A percentile compares a stretch with the other conserved stretches of the same genome.
Evolutionary conservation across 257 asterid species (phyloP).

Genomic region (Solanum piurae): DNA sequence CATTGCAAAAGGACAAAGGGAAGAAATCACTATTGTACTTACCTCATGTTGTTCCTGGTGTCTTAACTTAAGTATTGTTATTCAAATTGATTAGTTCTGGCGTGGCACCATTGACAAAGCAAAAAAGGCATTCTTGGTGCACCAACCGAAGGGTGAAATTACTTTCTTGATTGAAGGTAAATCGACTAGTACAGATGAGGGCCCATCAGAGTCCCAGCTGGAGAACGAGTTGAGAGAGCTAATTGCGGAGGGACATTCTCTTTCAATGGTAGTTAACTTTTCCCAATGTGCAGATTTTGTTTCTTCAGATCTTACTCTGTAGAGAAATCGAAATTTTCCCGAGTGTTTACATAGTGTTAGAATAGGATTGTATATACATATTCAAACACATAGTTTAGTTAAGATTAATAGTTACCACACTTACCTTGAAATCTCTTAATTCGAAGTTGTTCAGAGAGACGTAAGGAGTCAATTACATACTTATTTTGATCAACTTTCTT

Average conservation of each 20-base stretch:
- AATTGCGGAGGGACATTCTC: slow-evolving; percentile 68
- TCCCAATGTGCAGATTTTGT: not conserved
- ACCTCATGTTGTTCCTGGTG: not conserved
- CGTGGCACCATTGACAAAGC: slow-evolving; percentile 73
- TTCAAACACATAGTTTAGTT: not conserved
- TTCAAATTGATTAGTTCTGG: slow-evolving; percentile 59
- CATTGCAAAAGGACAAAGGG: not conserved
- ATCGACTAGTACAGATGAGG: slow-evolving; percentile 25
- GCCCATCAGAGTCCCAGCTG: slow-evolving; percentile 61
- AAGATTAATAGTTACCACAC: not conserved
- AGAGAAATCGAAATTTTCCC: not conserved
- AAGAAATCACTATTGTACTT: not conserved
- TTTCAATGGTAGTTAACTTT: slow-evolving; percentile 50
- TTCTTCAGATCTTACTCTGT: not conserved
- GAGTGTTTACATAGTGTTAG: not conserved
- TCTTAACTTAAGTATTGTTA: not conserved
- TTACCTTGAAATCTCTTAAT: not conserved
- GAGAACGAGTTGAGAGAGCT: slow-evolving; percentile 61
- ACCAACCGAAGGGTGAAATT: slow-evolving; percentile 86
- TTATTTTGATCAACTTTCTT: not conserved
- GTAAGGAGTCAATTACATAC: not conserved
- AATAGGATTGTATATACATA: not conserved
- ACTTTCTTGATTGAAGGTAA: slow-evolving; percentile 81
- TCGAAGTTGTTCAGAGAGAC: not conserved
- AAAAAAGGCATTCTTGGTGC: slow-evolving; percentile 46